Conservation (phyloP, 2,329 filamentous ascomycete genomes). For the Claviceps sp. region DNA sequence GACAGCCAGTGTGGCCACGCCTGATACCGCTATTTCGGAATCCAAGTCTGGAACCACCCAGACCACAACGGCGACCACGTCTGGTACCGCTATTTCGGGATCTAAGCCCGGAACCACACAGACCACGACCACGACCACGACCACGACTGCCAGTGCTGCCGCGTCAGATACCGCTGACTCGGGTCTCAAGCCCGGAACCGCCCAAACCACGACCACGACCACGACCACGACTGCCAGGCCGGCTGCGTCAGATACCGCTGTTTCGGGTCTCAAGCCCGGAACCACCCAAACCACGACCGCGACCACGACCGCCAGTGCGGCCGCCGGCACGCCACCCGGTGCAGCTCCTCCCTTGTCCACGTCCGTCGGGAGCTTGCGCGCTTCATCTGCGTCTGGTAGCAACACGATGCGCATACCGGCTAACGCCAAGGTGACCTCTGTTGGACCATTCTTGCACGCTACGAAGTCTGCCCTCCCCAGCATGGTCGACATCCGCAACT, state of each 20-base stretch:
- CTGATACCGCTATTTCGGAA: conserved; percentile 25
- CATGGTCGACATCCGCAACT: conserved; percentile 10
- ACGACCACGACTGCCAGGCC: conserved; percentile 15
- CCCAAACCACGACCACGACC: conserved; percentile 6
- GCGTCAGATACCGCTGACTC: conserved; percentile 24
- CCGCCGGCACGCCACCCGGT: conserved; percentile 12
- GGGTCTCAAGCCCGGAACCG: conserved; percentile 23
- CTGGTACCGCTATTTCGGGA: conserved; percentile 24
- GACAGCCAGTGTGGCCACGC: conserved; percentile 16
- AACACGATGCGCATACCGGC: not conserved
- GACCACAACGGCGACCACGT: too few relatives aligned
- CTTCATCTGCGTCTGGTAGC: conserved; percentile 6
- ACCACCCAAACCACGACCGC: conserved; percentile 13
- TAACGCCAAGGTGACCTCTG: conserved; percentile 7
- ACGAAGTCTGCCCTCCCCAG: conserved; percentile 6
- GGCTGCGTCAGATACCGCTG: conserved; percentile 22
- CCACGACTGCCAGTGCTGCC: conserved; percentile 15
- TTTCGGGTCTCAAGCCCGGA: conserved; percentile 23
- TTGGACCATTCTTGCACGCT: conserved; percentile 3
- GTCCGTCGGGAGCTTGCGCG: conserved; percentile 11
- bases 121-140: not conserved
- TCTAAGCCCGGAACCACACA: conserved; percentile 22
- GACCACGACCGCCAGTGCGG: conserved; percentile 15
- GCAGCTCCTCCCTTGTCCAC: conserved; percentile 12
- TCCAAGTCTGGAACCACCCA: conserved; percentile 6